Evolutionary conservation across 148 eudicot species (phyloP).

Genomic region (Nepenthes mirabilis): DNA sequence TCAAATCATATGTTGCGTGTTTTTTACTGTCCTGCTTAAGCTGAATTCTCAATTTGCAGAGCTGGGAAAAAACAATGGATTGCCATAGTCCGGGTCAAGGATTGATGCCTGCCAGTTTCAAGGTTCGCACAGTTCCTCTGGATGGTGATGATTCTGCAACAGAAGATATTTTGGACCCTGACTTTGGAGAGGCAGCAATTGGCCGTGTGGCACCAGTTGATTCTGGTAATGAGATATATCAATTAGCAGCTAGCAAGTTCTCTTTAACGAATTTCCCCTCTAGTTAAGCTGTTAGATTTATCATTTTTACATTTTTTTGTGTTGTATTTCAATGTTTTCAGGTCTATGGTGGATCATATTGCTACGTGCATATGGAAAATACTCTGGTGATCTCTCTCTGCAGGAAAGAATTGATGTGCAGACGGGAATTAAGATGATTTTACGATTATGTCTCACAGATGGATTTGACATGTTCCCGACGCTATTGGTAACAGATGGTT

Average conservation of each 20-base stretch:
- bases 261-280: neutral
- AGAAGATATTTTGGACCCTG: slow-evolving; percentile 47
- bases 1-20: neutral
- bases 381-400: slow-evolving; percentile 40
- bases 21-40: neutral
- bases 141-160: slow-evolving; percentile 34
- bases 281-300: neutral
- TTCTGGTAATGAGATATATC: slow-evolving; percentile 21
- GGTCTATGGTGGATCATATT: slow-evolving; percentile 57
- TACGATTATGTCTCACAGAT: slow-evolving; percentile 47
- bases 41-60: slow-evolving; percentile 13
- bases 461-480: slow-evolving; percentile 60
- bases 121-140: slow-evolving; percentile 30
- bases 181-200: slow-evolving; percentile 53
- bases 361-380: slow-evolving; percentile 45
- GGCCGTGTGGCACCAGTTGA: slow-evolving; percentile 59
- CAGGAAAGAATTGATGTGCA: slow-evolving; percentile 56
- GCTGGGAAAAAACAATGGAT: slow-evolving; percentile 62
- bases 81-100: slow-evolving; percentile 57
- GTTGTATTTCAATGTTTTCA: slow-evolving; percentile 10
- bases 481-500: slow-evolving; percentile 47
- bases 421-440: slow-evolving; percentile 51
- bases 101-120: slow-evolving; percentile 53
- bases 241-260: neutral
- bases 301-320: neutral